A percentile compares a stretch with the other conserved stretches of the same genome.
phyloP scores from a whole-genome alignment of 106 monocot genomes.

The Xerophyta viscosa region DNA sequence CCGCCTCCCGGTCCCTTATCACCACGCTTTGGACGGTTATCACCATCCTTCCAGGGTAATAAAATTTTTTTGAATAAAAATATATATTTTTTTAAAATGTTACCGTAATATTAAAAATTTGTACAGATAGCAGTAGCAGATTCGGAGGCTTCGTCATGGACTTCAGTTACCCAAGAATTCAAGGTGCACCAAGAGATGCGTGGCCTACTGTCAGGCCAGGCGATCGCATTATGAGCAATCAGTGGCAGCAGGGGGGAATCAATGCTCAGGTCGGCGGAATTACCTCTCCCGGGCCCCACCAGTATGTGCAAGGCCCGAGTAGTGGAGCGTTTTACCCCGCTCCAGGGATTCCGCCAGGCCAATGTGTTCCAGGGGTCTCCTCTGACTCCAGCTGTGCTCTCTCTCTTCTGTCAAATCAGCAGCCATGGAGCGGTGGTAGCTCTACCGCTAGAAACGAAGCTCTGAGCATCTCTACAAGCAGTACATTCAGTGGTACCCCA shows the following conservation, averaged over 20 bases:
- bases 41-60: slow-evolving; percentile 27
- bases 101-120: not conserved
- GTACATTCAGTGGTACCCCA: slow-evolving; percentile 11
- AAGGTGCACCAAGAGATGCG: slow-evolving; percentile 22
- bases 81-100: no score
- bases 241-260: slow-evolving; percentile 24
- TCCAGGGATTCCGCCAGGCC: slow-evolving; percentile 24
- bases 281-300: slow-evolving; percentile 9
- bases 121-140: slow-evolving; percentile 27
- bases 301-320: slow-evolving; percentile 20
- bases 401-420: slow-evolving; percentile 98
- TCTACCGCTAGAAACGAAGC: no score
- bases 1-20: slow-evolving; percentile 27
- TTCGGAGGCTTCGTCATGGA: slow-evolving; percentile 56
- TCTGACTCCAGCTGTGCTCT: slow-evolving; percentile 90
- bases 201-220: slow-evolving; percentile 27
- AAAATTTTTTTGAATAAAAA: no score
- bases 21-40: slow-evolving; percentile 18
- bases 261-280: slow-evolving; percentile 9
- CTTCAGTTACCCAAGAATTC: slow-evolving; percentile 50
- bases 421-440: slow-evolving; percentile 45
- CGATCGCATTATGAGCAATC: slow-evolving; percentile 20
- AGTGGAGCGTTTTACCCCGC: slow-evolving; percentile 8
- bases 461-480: not conserved
- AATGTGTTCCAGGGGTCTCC: slow-evolving; percentile 40